Percentiles rank a stretch among this genome's conserved stretches.
phyloP scores from a whole-genome alignment of 495 filamentous ascomycete species.

The Sporormia fimetaria region DNA sequence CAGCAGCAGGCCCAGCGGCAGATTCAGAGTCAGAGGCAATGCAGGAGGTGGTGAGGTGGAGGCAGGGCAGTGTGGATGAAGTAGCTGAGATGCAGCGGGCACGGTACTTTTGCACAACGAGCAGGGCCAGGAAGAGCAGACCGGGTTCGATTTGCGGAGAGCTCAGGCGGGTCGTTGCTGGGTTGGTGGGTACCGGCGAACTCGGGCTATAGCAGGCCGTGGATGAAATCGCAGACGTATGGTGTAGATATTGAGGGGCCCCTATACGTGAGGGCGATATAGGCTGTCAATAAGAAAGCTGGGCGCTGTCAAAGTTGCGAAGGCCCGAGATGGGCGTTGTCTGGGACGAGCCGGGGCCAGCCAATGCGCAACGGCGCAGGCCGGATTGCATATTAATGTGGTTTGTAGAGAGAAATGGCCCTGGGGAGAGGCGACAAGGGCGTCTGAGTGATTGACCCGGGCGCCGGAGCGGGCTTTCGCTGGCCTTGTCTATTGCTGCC shows the following conservation, averaged over 20 bases:
- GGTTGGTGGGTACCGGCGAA: background rate
- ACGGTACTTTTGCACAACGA: no score
- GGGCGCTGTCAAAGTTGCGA: slow-evolving; percentile 20
- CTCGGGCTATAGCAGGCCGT: slow-evolving; percentile 13
- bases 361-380: slow-evolving; percentile 12
- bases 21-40: background rate
- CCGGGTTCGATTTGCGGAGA: no score
- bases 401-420: no score
- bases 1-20: no score
- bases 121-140: slow-evolving; percentile 1
- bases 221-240: slow-evolving; percentile 14
- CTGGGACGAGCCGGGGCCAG: background rate
- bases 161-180: background rate
- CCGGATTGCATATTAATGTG: slow-evolving; percentile 16
- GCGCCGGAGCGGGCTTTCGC: slow-evolving; percentile 1
- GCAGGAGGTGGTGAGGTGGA: background rate
- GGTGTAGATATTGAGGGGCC: slow-evolving; percentile 10
- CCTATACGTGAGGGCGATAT: slow-evolving; percentile 18
- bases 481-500: slow-evolving; percentile 10
- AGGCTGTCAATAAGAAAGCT: slow-evolving; percentile 15
- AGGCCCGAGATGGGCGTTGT: slow-evolving; percentile 1
- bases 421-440: no score
- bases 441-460: slow-evolving; percentile 3
- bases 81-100: background rate
- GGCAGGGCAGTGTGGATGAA: slow-evolving; percentile 1